Evolutionary conservation across 305 asterid species (phyloP).

Genomic region (Plantago coronopus): DNA sequence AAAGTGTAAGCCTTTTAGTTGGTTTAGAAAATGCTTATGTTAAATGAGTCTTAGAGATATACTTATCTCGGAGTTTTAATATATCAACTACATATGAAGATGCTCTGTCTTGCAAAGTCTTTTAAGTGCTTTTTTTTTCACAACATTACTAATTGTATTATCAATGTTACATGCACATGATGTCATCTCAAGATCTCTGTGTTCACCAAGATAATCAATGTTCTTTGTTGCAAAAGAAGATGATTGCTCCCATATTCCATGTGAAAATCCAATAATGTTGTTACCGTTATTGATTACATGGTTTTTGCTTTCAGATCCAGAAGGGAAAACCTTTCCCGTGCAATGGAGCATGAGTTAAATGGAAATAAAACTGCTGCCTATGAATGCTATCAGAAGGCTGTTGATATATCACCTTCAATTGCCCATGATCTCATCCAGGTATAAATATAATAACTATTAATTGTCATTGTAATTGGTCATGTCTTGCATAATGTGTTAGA

Average conservation of each 20-base stretch:
- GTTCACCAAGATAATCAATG: background rate
- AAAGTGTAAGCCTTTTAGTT: background rate
- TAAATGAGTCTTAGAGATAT: conserved; percentile 6
- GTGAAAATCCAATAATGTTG: conserved; percentile 1
- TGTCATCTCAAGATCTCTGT: conserved; percentile 6
- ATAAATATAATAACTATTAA: conserved; percentile 27
- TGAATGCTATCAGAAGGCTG: conserved; percentile 95
- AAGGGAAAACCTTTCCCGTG: conserved; percentile 83
- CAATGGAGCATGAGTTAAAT: conserved; percentile 82
- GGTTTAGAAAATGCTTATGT: background rate
- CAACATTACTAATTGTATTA: background rate
- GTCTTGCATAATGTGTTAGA: too few species aligned
- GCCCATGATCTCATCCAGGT: conserved; percentile 96
- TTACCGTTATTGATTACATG: conserved; percentile 5
- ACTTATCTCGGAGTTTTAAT: background rate
- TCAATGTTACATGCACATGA: conserved; percentile 6
- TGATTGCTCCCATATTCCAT: conserved; percentile 8
- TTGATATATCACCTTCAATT: conserved; percentile 90
- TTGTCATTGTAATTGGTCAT: background rate
- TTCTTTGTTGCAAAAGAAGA: conserved; percentile 9
- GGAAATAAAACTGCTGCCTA: conserved; percentile 86
- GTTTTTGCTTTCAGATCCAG: conserved; percentile 52
- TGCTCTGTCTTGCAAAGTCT: background rate
- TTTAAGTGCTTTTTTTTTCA: background rate
- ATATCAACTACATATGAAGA: conserved; percentile 13